Percentiles rank a stretch among this genome's conserved stretches.
Conservation (phyloP, 164 flowering plant species). For the Pachysandra terminalis region DNA sequence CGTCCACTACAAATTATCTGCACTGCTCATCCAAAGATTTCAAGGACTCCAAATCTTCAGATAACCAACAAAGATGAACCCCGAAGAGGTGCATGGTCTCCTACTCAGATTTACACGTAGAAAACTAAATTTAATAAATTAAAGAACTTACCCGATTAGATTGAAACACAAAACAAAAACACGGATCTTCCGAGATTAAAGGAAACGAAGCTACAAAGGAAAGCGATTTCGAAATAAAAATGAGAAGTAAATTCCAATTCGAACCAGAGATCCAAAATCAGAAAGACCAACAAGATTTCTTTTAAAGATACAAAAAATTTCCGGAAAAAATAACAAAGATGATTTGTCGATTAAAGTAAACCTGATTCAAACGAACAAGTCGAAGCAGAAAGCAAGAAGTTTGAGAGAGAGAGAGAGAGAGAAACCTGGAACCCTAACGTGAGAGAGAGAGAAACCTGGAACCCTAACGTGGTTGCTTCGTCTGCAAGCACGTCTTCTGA, state of each 20-base stretch:
- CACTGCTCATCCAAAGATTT: too few relatives aligned
- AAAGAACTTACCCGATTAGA: not conserved
- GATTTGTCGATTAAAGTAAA: not conserved
- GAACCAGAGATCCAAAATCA: not conserved
- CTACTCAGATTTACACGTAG: not conserved
- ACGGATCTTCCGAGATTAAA: not conserved
- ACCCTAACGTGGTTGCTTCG: slow-evolving; percentile 1
- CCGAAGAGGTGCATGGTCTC: not conserved
- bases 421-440: slow-evolving; percentile 3
- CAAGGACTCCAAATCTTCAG: too few relatives aligned
- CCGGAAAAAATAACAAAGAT: not conserved
- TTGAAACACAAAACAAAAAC: too few relatives aligned
- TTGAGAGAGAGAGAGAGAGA: not conserved
- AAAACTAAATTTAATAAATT: too few relatives aligned
- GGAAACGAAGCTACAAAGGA: not conserved
- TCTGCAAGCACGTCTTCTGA: not conserved
- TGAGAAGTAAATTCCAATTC: not conserved
- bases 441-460: not conserved
- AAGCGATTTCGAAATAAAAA: not conserved
- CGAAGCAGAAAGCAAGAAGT: not conserved
- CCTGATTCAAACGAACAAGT: not conserved
- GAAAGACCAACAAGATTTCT: not conserved
- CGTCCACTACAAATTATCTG: too few relatives aligned
- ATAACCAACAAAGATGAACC: too few relatives aligned
- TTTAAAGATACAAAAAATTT: not conserved